phyloP scores from a whole-genome alignment of 2,329 filamentous ascomycete genomes.

The Neonectria punicea region DNA sequence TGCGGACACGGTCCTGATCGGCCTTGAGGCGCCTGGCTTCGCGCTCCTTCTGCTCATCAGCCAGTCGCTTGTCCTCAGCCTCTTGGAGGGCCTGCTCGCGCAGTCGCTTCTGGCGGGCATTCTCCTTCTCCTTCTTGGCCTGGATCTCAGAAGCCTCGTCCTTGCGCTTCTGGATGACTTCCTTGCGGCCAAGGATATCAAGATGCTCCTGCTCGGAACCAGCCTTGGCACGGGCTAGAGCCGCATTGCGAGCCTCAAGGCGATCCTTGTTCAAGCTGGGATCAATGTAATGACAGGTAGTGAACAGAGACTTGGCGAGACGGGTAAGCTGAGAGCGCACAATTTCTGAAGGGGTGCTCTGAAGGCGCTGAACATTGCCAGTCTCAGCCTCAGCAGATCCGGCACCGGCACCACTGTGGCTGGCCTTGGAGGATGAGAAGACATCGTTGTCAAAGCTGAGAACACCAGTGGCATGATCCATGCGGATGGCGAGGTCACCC shows the following conservation, averaged over 20 bases:
- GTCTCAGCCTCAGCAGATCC: constrained; percentile 89
- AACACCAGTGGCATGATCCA: constrained; percentile 94
- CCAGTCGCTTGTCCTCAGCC: constrained; percentile 87
- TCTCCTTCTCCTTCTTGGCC: constrained; percentile 91
- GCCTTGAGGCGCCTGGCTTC: constrained; percentile 87
- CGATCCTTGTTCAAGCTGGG: constrained; percentile 86
- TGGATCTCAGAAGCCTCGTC: constrained; percentile 91
- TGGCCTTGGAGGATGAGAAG: constrained; percentile 95
- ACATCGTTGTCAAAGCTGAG: constrained; percentile 98
- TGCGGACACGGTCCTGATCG: constrained; percentile 88
- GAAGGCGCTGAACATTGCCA: constrained; percentile 89
- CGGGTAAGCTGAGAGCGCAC: constrained; percentile 94
- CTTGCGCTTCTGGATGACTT: constrained; percentile 96
- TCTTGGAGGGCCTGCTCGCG: constrained; percentile 89
- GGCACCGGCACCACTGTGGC: constrained; percentile 83
- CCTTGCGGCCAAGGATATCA: constrained; percentile 85
- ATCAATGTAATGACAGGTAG: constrained; percentile 96
- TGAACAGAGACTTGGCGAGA: constrained; percentile 88
- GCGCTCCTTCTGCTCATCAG: constrained; percentile 92
- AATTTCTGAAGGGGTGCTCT: constrained; percentile 98
- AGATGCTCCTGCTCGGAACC: constrained; percentile 93
- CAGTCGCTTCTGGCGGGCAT: constrained; percentile 86
- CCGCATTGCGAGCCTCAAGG: constrained; percentile 80
- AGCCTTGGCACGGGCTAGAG: constrained; percentile 82
- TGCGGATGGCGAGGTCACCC: constrained; percentile 94